Evolutionary conservation across 345 rosid genomes (phyloP).

Genomic region (Eucalyptus decipiens): DNA sequence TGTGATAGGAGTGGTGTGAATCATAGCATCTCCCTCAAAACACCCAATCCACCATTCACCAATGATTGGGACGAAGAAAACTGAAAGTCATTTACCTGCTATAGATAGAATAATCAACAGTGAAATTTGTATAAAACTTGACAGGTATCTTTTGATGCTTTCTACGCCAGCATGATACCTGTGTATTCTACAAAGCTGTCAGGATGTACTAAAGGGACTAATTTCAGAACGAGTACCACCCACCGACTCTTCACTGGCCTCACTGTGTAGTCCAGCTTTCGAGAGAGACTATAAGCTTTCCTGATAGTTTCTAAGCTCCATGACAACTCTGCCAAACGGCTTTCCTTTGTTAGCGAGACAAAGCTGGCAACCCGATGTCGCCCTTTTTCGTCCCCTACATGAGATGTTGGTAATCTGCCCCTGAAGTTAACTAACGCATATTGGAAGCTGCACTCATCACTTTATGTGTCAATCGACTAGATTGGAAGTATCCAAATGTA

Average conservation of each 20-base stretch:
- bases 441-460: constrained; percentile 4
- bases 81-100: not conserved
- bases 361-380: not conserved
- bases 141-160: not conserved
- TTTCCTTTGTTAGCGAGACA: not conserved
- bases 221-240: not conserved
- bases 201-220: not conserved
- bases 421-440: not conserved
- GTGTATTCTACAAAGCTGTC: not conserved
- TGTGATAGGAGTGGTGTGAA: not conserved
- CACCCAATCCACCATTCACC: not conserved
- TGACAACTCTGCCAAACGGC: not conserved
- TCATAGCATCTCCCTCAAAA: not conserved
- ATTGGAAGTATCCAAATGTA: not conserved
- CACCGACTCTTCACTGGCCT: not conserved
- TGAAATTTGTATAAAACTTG: not conserved
- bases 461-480: constrained; percentile 1
- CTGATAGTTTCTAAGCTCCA: not conserved
- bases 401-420: not conserved
- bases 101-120: not conserved
- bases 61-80: not conserved
- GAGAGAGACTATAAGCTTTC: not conserved
- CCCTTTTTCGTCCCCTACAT: not conserved
- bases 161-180: not conserved
- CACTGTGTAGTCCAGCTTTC: not conserved